Base-by-base conservation (phyloP, 106 monocot species). In the Dendrobium officinale region DNA sequence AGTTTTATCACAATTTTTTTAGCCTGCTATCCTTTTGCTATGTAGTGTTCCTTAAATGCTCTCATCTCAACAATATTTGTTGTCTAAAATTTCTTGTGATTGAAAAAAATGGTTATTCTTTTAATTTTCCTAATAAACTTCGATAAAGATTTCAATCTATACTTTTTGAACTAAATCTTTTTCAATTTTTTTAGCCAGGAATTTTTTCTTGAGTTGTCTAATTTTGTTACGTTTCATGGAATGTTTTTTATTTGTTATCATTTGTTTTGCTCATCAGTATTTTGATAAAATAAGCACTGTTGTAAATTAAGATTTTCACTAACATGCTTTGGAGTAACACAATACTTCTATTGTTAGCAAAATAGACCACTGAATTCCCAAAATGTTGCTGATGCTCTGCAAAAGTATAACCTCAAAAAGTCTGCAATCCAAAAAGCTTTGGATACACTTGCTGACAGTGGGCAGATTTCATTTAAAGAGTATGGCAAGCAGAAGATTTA, bases 401-500 rank as follows among this genome's bases (percentile, higher is more conserved):
- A 94, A 88, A 96, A 96, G 80, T 93, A 80, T 78, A 96, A 92
- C 81, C 90, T 97, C 5, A 97, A 97, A 51, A 97, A 97, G 82
- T 85, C 88, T 75, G 96, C 92, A 47, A 86, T 97, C 42, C 96
- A 97, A 83, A 97, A 94, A 85, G 90, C 92, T 49, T 77, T 97
- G 81, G 93, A 97, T 74, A 79, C 82, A 58, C 83, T 98, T 7
- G 82, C 86, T 27, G 97, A 98, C 58, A 89, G 81, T 78, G 88
- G 91, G 49, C 92, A 94, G 47, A 94, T 98, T 76, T 94, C 97
- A 49, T 98, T 89, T 55, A 98, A 98, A 75, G 97, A 98, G 80
- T 98, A 94, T 85, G 94, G 97, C 22, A 98, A 98, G 58, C 97
- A 98, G 79, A 98, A 95, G 67, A 92, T 98, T 67, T 94, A 94